A percentile compares a stretch with the other conserved stretches of the same genome.
Evolutionary conservation across 805 yeast species (phyloP).

Genomic region (Ogataea ramenticola): DNA sequence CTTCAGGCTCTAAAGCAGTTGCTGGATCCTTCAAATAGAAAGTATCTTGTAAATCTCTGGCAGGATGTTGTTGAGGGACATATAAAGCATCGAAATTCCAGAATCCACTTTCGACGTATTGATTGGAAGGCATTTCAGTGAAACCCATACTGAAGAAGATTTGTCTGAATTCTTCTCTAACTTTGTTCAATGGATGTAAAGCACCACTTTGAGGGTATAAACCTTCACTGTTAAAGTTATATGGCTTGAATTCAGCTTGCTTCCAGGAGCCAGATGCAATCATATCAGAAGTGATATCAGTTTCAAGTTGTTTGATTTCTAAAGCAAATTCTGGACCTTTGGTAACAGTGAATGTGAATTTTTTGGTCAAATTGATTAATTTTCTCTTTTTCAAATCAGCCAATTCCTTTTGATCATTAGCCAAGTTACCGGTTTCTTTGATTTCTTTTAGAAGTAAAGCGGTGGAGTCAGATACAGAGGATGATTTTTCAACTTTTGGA

Average conservation of each 20-base stretch:
- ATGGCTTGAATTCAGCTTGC: slow-evolving; percentile 80
- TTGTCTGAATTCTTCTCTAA: slow-evolving; percentile 95
- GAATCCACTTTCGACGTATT: slow-evolving; percentile 96
- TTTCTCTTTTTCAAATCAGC: slow-evolving; percentile 92
- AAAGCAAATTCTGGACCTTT: slow-evolving; percentile 85
- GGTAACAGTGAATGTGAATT: slow-evolving; percentile 62
- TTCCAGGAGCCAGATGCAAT: slow-evolving; percentile 77
- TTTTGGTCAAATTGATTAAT: slow-evolving; percentile 63
- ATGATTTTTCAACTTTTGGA: slow-evolving; percentile 41
- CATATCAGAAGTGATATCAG: slow-evolving; percentile 95
- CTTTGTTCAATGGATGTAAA: slow-evolving; percentile 92
- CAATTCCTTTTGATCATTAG: slow-evolving; percentile 46
- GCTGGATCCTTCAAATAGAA: slow-evolving; percentile 93
- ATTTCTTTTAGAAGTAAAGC: slow-evolving; percentile 57
- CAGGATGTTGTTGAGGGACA: slow-evolving; percentile 99
- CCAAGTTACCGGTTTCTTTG: slow-evolving; percentile 45
- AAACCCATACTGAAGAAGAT: slow-evolving; percentile 97
- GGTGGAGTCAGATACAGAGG: slow-evolving; percentile 58
- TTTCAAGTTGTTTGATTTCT: slow-evolving; percentile 73
- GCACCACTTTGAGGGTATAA: slow-evolving; percentile 83
- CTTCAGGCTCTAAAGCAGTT: slow-evolving; percentile 75
- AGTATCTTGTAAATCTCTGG: slow-evolving; percentile 97
- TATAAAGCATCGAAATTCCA: slow-evolving; percentile 97
- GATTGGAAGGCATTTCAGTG: slow-evolving; percentile 98
- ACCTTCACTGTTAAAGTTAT: slow-evolving; percentile 95